A percentile compares a stretch with the other conserved stretches of the same genome.
Conservation (phyloP, 768 basidiomycete species). For the Serendipita sp. region DNA sequence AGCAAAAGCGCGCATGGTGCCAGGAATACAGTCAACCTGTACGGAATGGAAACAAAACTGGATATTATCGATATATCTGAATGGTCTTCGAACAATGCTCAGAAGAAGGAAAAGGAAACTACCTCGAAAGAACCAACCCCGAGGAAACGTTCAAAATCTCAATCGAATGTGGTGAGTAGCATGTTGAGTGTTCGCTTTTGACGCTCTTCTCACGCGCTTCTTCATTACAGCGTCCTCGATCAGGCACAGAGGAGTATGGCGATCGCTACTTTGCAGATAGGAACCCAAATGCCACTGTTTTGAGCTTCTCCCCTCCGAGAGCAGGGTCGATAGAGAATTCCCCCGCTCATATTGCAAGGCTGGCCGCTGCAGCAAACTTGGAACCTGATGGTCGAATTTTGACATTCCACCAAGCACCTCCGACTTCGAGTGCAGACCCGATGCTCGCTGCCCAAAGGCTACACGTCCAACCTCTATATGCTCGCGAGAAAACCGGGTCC, state of each 20-base stretch:
- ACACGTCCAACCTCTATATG: conserved; percentile 59
- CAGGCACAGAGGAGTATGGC: not conserved
- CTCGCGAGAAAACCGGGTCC: conserved; percentile 43
- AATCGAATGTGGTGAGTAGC: not conserved
- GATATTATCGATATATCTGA: conserved; percentile 1
- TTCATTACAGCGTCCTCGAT: not conserved
- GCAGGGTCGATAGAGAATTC: not conserved
- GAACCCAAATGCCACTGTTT: not conserved
- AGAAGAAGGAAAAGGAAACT: not conserved
- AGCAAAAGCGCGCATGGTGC: not conserved
- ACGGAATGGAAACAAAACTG: conserved; percentile 2
- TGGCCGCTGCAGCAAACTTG: not conserved
- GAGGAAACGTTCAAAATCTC: not conserved
- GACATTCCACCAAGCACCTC: conserved; percentile 77
- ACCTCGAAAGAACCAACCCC: not conserved
- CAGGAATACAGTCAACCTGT: not conserved
- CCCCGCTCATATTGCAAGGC: not conserved
- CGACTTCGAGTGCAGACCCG: conserved; percentile 57
- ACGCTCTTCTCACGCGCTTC: not conserved
- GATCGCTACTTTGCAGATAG: not conserved
- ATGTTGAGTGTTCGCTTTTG: not conserved
- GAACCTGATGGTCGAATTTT: conserved; percentile 42
- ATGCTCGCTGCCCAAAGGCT: conserved; percentile 64
- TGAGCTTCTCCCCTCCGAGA: not conserved
- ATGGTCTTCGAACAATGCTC: not conserved